Base-by-base conservation (phyloP, 2,329 filamentous ascomycete species). In the Alternaria consortialis region DNA sequence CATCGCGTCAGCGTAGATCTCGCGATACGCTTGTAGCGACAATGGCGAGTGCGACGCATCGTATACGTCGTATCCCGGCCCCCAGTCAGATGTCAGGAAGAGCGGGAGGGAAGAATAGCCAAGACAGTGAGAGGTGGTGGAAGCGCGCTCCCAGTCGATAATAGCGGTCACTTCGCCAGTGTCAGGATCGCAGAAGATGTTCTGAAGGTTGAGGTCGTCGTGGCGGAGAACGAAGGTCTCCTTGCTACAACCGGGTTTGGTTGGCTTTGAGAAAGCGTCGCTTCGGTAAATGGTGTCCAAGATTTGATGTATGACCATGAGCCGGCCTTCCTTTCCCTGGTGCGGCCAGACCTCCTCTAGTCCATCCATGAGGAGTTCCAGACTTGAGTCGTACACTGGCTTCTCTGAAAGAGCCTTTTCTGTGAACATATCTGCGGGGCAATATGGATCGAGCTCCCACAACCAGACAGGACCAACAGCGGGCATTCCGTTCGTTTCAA, bases 131-230 rank as follows among this genome's bases (percentile, higher is more conserved):
- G 27, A 25, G 12, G 25, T 25, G 15, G 27, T 46, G 7, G 43
- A 46, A 46, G 43, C 43, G 25, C 43, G 43, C 43, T 46, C 43
- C 43, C 43, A 46, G 12, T 31, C 43, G 25, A 46, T 46, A 25
- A 46, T 46, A 7, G 15, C 25, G 8, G 43, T 46, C 5, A 46
- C 43, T 3, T 46, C 43, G 43, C 43, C 25, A 2, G 43, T 46
- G 0, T 46, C 15, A 2, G 43, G 43, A 2, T 46, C 43, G 15
- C 43, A 46, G 25, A 46, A 46, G 27, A 46, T n/a, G 2, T 46
- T 46, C 3, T 31, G 43, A 0, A 46, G 43, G 43, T 46, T 46
- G 43, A 46, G 43, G 43, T 46, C 43, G 43, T 46, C 25, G 2
- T 46, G 43, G 3, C 15, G 43, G 1, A 46, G 43, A 0, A 46